Evolutionary conservation across 805 yeast species (phyloP).

Genomic region (Grigorovia transvaalensis): DNA sequence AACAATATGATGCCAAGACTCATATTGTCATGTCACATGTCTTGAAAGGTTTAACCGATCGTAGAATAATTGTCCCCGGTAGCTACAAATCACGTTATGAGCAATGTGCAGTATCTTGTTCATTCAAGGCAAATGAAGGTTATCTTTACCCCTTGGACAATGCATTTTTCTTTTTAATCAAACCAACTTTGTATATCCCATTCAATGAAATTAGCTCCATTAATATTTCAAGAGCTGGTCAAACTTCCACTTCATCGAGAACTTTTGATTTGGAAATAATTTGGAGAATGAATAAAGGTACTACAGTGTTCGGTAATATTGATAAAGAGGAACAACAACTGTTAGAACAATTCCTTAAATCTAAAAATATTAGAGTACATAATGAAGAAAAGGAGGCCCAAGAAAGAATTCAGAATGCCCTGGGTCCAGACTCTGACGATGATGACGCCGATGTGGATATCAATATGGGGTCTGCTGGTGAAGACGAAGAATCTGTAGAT

Average conservation of each 20-base stretch:
- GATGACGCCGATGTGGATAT: constrained; percentile 33
- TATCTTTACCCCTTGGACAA: constrained; percentile 87
- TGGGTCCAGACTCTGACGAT: constrained; percentile 47
- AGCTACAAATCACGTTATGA: constrained; percentile 63
- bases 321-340: constrained; percentile 79
- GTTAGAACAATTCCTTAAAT: constrained; percentile 64
- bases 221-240: constrained; percentile 82
- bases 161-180: constrained; percentile 81
- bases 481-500: constrained; percentile 71
- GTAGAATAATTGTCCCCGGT: constrained; percentile 78
- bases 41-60: constrained; percentile 80
- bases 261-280: constrained; percentile 86
- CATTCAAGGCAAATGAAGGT: constrained; percentile 92
- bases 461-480: constrained; percentile 61
- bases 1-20: constrained; percentile 70
- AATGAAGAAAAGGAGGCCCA: constrained; percentile 87
- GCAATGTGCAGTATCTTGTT: constrained; percentile 82
- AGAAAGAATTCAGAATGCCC: constrained; percentile 64
- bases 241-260: constrained; percentile 62
- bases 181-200: constrained; percentile 89
- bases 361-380: constrained; percentile 69
- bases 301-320: constrained; percentile 81
- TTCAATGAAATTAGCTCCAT: constrained; percentile 68
- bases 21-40: constrained; percentile 82
- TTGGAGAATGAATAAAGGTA: constrained; percentile 51